Base-by-base conservation (phyloP, 441 rosid genomes). In the Pelargonium cotyledonis region DNA sequence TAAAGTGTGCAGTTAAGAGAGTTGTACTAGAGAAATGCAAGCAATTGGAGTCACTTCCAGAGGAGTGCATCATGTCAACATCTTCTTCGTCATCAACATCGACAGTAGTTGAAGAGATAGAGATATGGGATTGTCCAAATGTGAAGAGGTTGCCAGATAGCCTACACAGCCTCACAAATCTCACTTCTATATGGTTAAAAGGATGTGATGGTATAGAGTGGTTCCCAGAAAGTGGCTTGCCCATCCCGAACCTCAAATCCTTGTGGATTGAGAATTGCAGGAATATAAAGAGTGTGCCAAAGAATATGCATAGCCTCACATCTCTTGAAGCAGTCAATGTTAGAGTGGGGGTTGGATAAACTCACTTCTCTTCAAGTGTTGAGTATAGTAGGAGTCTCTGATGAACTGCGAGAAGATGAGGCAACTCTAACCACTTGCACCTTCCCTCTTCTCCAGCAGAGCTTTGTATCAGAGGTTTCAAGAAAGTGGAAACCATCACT, bases 1-100 rank as follows among this genome's bases (percentile, higher is more conserved):
- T 47, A 15, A 49, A 49, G 18, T 49, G 35, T 29, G 51, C 65
- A 29, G 74, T 69, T 29, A 66, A 12, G 41, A 18, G 5, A 0
- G 14, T 77, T 7, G 4, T 8, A 8, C 38, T 75, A 4, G 4
- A 4, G 11, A 31, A 38, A 10, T 81, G 82, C 41, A 14, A 1
- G 44, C 35, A 43, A 31, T 75, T 80, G 78, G 63, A 73, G 38
- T 15, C 61, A 49, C 73, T 83, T 16, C 15, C 55, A 2, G 55
- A 12, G 18, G 55, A 49, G 55, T 11, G 6, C 55, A 12, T 49
- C 55, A 12, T 47, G 2, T 8, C n/a, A 11, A 49, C 23, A 21
- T 21, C 55, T 1, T 26, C 31, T 1, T 26, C 31, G 35, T 29
- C n/a, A 47, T 9, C 12, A 2, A 15, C n/a, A 15, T 49, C n/a